Base-by-base conservation (phyloP, 306 rosid genomes). In the Coriaria nepalensis region DNA sequence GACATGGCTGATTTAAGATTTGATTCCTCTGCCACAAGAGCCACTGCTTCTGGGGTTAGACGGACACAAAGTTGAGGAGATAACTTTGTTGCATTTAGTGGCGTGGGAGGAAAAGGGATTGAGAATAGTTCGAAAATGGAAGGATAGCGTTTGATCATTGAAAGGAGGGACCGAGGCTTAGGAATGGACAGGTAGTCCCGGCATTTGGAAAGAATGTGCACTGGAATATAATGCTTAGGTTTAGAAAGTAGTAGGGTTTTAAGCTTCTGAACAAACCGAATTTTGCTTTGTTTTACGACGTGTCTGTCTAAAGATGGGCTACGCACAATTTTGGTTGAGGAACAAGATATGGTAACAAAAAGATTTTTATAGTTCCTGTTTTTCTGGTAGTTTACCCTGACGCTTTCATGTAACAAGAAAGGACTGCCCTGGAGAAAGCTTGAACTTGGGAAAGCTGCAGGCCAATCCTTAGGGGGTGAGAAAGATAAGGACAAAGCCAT, bases 81-180 rank as follows among this genome's bases (percentile, higher is more conserved):
- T 13, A 59, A 47, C 78, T 74, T 88, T 8, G 95, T 74, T 32
- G 96, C 95, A 67, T 88, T 73, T 48, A 68, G 48, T 52, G 93
- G 95, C 47, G 20, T 32, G n/a, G 83, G 86, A 13, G 96, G 68
- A 60, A 66, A 71, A 45, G 88, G 90, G 37, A 83, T 67, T 7
- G 73, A 40, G 71, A 74, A 83, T 64, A 67, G 56, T 63, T 80
- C 95, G 43, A 88, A 83, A 50, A 84, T 62, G 47, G 88, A 68
- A 15, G 95, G 95, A 68, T 88, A 88, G 4, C 97, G 83, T 56
- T 67, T 68, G 44, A 88, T 84, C 97, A 84, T 88, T 9, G 80
- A 59, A 47, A 74, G 69, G 45, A 88, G 12, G 13, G 95, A 83
- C 29, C 74, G 78, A 36, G 93, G 93, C 64, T 71, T 68, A 11